Evolutionary conservation across 345 rosid genomes (phyloP).

Genomic region (Raphanus raphanistrum): DNA sequence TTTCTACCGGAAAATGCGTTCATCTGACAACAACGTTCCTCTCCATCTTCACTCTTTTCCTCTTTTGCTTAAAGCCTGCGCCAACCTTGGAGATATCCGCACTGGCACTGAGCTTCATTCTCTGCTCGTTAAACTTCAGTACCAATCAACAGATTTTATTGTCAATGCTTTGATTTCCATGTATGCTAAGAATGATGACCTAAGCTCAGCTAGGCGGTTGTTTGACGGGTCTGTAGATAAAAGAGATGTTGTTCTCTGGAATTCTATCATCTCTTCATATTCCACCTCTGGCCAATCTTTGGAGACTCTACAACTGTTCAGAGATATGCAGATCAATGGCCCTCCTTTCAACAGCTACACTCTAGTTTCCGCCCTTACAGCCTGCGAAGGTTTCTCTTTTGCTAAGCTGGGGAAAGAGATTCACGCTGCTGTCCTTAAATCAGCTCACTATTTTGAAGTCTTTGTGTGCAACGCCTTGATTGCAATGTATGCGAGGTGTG

Average conservation of each 20-base stretch:
- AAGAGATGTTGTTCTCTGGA: constrained; percentile 72
- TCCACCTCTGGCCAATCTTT: constrained; percentile 45
- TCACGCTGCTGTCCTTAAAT: constrained; percentile 65
- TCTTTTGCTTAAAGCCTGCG: constrained; percentile 62
- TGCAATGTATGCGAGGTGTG: constrained; percentile 63
- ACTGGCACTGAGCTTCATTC: constrained; percentile 66
- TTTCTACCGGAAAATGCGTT: constrained; percentile 53
- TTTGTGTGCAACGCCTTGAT: constrained; percentile 70
- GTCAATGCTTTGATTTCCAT: constrained; percentile 71
- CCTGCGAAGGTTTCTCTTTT: constrained; percentile 51
- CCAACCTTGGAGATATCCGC: constrained; percentile 40
- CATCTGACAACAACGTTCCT: constrained; percentile 50
- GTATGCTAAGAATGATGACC: constrained; percentile 76
- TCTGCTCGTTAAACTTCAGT: constrained; percentile 53
- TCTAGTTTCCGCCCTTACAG: constrained; percentile 68
- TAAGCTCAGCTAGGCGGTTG: constrained; percentile 56
- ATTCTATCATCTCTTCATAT: constrained; percentile 70
- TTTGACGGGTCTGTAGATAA: constrained; percentile 50
- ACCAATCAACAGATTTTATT: constrained; percentile 44
- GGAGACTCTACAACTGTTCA: constrained; percentile 61
- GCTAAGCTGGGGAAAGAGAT: constrained; percentile 64
- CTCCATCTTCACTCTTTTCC: constrained; percentile 66
- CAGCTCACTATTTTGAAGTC: constrained; percentile 41
- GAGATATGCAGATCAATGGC: constrained; percentile 56
- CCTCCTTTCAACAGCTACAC: constrained; percentile 53